Evolutionary conservation across 345 rosid genomes (phyloP), one percentile per base, ranked within the genome.

Genomic region (Gossypium herbaceum): DNA sequence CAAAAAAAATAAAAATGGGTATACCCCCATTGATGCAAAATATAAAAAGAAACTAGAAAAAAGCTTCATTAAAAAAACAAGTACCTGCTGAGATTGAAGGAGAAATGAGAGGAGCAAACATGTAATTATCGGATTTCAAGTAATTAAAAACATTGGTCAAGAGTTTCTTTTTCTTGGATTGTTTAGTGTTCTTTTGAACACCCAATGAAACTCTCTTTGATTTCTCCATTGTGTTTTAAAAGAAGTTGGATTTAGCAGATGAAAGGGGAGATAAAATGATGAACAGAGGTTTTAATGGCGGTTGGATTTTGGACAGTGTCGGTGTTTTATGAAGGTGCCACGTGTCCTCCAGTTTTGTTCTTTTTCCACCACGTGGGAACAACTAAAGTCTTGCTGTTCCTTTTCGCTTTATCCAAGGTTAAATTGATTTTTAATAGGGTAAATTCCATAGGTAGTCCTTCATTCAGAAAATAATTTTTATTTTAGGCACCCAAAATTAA

Each of bases 31-130:
- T 45, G 57, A 78, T 54, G 6, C 17, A 54, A 56, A 70, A 24
- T 9, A 1, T 34, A 5, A 34, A 2, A 43, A 45, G 50, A 45
- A 45, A 45, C 12, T 34, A 11, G 50, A 45, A 45, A 10, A 8
- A 8, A 45, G 12, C 10, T 34, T 34, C 41, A 34, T 34, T 34
- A 34, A 66, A 19, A 12, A 41, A 5, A 9, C 44, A 17, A 19
- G 10, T 45, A 45, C 10, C 12, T 13, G 16, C 52, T 12, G 73
- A 47, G 48, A 55, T 43, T 29, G 80, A 68, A 72, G 62, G 67
- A 22, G 84, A 72, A 48, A 87, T 8, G 44, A 83, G 78, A 67
- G 90, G 91, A 82, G 85, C 80, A 71, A 81, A 84, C 85, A 89
- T 79, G 82, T 86, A 80, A 5, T 56, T 65, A 78, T 89, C 84